Base-by-base conservation (phyloP, 1,284 basidiomycete species). In the Tilletia horrida region DNA sequence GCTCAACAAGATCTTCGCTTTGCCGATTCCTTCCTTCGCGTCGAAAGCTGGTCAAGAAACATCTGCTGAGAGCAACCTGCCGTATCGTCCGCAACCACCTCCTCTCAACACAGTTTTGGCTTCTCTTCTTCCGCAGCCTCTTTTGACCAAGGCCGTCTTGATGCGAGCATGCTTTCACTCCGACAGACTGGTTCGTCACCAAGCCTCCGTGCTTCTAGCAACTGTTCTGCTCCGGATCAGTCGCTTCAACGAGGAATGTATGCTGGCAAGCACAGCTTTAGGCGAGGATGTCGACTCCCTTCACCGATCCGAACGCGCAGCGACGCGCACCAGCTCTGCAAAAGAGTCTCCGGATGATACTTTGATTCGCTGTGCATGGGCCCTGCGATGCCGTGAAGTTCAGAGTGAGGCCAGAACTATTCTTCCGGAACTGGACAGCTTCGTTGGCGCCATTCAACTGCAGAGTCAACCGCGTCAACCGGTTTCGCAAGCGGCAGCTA, bases 381-480 rank as follows among this genome's bases (percentile, higher is more conserved):
- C 83, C 18, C 85, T 83, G 64, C 81, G 89, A 25, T 83, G 85
- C 47, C 82, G 83, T 25, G 91, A 92, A 71, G 76, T 93, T 3
- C 89, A 90, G 78, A 84, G 86, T 67, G 92, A 93, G 81, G 86
- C 88, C n/a, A 85, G 90, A 18, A 86, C 86, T 66, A 85, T 91
- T 2, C 86, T 93, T 0, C 92, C 93, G 0, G 92, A 93, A 57
- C 89, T 93, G 67, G 87, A 89, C 71, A 91, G 93, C 55, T 84
- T 94, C 64, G 85, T 94, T 6, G 90, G 88, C 0, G 91, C 92
- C 80, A 88, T 88, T 7, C 89, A 66, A 21, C 25, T 44, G 11
- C 18, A 42, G 6, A 40, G 18, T 35, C 45, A 35, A n/a, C 64
- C 16, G 21, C 61, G 43, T 29, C 21, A 21, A 16, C 25, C n/a